Evolutionary conservation across 305 asterid species (phyloP).

Genomic region (Caryopteris hybrid): DNA sequence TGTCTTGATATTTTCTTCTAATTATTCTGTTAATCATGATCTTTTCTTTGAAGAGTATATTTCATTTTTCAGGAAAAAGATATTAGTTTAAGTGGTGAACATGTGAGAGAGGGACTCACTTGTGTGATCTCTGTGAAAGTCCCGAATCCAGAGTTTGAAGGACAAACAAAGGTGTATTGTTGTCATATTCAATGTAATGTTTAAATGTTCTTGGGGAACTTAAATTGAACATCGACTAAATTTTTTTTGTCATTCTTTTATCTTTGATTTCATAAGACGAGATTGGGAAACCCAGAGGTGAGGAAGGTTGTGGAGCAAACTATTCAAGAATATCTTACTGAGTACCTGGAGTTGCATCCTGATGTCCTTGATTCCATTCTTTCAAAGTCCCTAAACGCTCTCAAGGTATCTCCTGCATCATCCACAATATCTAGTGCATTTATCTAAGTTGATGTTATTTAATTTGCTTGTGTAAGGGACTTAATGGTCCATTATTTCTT

Average conservation of each 20-base stretch:
- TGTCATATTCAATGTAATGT: neutral
- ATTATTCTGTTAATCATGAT: constrained; percentile 3
- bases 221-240: neutral
- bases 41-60: constrained; percentile 13
- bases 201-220: neutral
- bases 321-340: constrained; percentile 82
- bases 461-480: neutral
- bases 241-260: neutral
- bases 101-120: constrained; percentile 95
- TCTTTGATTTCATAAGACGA: constrained; percentile 49
- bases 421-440: constrained; percentile 5
- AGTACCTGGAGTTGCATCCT: constrained; percentile 95
- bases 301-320: constrained; percentile 79
- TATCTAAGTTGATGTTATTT: constrained; percentile 10
- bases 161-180: constrained; percentile 83
- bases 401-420: constrained; percentile 51
- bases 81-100: constrained; percentile 86
- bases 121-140: constrained; percentile 94
- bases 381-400: constrained; percentile 88
- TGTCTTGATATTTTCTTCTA: neutral
- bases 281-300: constrained; percentile 97
- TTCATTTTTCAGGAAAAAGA: constrained; percentile 74
- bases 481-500: too few relatives aligned
- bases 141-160: constrained; percentile 96
- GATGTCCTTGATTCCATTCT: constrained; percentile 83